Base-by-base conservation (phyloP, 148 eudicot species). In the Chenopodium quinoa region DNA sequence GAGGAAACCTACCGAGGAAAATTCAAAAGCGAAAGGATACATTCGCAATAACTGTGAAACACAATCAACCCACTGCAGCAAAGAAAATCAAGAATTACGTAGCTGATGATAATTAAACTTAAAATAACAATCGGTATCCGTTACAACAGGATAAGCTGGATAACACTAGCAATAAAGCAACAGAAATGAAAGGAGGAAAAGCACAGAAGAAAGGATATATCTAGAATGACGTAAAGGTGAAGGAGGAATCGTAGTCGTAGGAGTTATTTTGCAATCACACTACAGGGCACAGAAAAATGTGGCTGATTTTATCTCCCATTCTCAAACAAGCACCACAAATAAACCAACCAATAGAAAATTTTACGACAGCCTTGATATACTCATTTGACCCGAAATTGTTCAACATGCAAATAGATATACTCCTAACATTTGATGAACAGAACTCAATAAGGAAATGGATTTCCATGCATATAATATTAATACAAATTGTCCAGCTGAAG, bases 21-120 rank as follows among this genome's bases (percentile, higher is more conserved):
- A 97, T 80, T 97, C 97, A 77, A 97, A 97, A 44, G 99, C 99
- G 76, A 88, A 89, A 73, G 99, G 99, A 85, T 97, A 94, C 93
- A 94, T 91, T 86, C 99, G 89, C 85, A 93, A 78, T 86, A 96
- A 83, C 78, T 96, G 99, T 52, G 99, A 89, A 83, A 96, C 89
- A 87, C 99, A 94, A 86, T 96, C 99, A 85, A 96, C 86, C 99
- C 99, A 96, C 99, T 96, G 94, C 86, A 87, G 63, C 70, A 77
- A 73, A 44, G 75, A 32, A 74, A 73, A 69, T 11, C 2, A 62
- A 31, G 46, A 78, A 70, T 73, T 78, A 73, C 13, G 47, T 31
- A 29, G 60, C 40, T 13, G 23, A 6, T 54, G 46, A 64, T 19
- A 11, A 75, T 78, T 56, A 62, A 20, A 46, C 44, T 23, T 11